phyloP scores from a whole-genome alignment of 306 rosid species.

The Trifolium dubium region DNA sequence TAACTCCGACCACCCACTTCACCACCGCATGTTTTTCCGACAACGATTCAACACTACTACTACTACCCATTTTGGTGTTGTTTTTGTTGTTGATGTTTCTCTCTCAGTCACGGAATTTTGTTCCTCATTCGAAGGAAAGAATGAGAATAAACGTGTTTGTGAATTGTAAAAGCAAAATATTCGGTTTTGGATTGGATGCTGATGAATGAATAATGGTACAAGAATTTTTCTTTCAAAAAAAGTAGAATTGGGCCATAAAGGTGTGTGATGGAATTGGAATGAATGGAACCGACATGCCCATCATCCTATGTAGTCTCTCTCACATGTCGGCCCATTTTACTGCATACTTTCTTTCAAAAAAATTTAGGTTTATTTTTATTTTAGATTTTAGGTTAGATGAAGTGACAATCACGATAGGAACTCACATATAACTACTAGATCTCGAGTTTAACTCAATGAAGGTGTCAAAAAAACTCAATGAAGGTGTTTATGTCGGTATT shows the following conservation, averaged over 20 bases:
- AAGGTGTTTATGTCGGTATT: too few relatives aligned
- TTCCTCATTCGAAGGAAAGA: conserved; percentile 36
- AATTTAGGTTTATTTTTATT: too few relatives aligned
- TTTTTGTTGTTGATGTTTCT: too few relatives aligned
- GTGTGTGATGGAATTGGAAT: background rate
- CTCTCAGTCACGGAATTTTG: conserved; percentile 13
- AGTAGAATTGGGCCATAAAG: background rate
- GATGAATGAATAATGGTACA: background rate
- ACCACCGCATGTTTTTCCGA: conserved; percentile 49
- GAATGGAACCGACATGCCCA: background rate
- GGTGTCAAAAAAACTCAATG: too few relatives aligned
- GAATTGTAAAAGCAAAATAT: conserved; percentile 12
- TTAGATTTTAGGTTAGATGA: too few relatives aligned
- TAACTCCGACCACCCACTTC: conserved; percentile 68
- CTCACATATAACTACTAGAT: too few relatives aligned
- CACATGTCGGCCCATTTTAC: conserved; percentile 6
- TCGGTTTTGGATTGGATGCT: conserved; percentile 1
- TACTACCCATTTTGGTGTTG: conserved; percentile 42
- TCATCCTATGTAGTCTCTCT: background rate
- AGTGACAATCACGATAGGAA: too few relatives aligned
- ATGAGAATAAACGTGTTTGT: background rate
- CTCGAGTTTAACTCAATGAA: too few relatives aligned
- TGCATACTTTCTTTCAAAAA: too few relatives aligned
- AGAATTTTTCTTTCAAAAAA: background rate
- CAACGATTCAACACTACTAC: conserved; percentile 34